Evolutionary conservation across 768 basidiomycete species (phyloP), one percentile per base, ranked within the genome.

Genomic region (Collybiopsis confluens): DNA sequence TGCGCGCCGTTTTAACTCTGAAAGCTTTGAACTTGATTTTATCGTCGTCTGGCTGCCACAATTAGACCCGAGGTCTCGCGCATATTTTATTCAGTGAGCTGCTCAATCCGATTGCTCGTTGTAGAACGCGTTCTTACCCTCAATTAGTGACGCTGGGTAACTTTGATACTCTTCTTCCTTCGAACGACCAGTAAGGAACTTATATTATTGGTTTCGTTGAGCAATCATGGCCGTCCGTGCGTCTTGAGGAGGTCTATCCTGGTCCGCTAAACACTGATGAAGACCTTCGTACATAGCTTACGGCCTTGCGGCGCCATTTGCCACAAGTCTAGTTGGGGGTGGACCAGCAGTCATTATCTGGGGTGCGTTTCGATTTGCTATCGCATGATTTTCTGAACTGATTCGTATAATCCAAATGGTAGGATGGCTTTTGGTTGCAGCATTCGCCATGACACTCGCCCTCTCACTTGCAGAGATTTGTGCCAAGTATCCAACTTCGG

Each of bases 191-290:
- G n/a, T n/a, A n/a, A n/a, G 40, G 40, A 42, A 42, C 16, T 42
- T n/a, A 42, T n/a, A 33, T 33, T 33, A 13, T 33, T 16, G 40
- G 6, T 42, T 20, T 27, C 20, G 13, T 33, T 16, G 18, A 83
- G 82, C 82, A 11, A 83, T 83, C 35, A 77, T 82, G 71, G 80
- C 82, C 28, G 82, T 83, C 54, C 82, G 82, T 82, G 58, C 67
- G 81, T 77, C 26, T 45, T 23, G 23, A n/a, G n/a, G n/a, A n/a
- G n/a, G n/a, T n/a, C n/a, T 27, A 20, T n/a, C 10, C 30, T 33
- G 2, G 3, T 20, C 18, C 20, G n/a, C n/a, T n/a, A n/a, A n/a
- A n/a, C n/a, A n/a, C n/a, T n/a, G n/a, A n/a, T n/a, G n/a, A n/a
- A n/a, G n/a, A n/a, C n/a, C n/a, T n/a, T n/a, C 9, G 44, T 42